Evolutionary conservation across 306 rosid species (phyloP).

Genomic region (Prinsepia uniflora): DNA sequence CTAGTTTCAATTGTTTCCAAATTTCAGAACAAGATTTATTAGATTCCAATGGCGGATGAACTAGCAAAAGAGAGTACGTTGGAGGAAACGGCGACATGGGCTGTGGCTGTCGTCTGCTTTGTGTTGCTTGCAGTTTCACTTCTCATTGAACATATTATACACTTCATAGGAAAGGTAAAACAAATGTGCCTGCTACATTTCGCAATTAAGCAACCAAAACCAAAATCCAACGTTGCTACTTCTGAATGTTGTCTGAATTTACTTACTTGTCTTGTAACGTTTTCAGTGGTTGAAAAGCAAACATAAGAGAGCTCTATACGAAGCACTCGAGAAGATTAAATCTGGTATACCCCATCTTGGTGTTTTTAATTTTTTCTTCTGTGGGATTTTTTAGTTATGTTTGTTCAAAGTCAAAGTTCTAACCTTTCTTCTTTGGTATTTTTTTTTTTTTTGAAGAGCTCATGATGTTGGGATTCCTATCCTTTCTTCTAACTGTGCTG

Average conservation of each 20-base stretch:
- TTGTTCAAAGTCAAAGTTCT: slow-evolving; percentile 9
- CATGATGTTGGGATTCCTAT: slow-evolving; percentile 72
- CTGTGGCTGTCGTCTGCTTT: slow-evolving; percentile 63
- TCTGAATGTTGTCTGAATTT: too few relatives aligned
- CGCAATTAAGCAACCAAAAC: not conserved
- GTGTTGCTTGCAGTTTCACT: slow-evolving; percentile 54
- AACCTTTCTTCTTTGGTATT: not conserved
- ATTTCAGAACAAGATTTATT: too few relatives aligned
- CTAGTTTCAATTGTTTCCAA: not conserved
- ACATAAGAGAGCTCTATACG: slow-evolving; percentile 54
- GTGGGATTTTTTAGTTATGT: too few relatives aligned
- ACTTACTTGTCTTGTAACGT: not conserved
- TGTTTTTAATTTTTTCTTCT: not conserved
- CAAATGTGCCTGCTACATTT: too few relatives aligned
- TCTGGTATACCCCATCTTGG: slow-evolving; percentile 38
- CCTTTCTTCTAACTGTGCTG: slow-evolving; percentile 45
- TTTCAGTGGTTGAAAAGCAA: slow-evolving; percentile 44
- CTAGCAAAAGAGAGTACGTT: slow-evolving; percentile 32
- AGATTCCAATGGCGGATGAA: not conserved
- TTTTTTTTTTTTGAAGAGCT: slow-evolving; percentile 44
- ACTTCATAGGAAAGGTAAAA: slow-evolving; percentile 42
- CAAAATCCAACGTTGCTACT: not conserved
- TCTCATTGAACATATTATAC: slow-evolving; percentile 50
- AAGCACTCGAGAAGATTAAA: slow-evolving; percentile 73
- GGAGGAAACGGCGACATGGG: slow-evolving; percentile 69